Base-by-base conservation (phyloP, 177 flowering plant species). In the Vitis hybrid region DNA sequence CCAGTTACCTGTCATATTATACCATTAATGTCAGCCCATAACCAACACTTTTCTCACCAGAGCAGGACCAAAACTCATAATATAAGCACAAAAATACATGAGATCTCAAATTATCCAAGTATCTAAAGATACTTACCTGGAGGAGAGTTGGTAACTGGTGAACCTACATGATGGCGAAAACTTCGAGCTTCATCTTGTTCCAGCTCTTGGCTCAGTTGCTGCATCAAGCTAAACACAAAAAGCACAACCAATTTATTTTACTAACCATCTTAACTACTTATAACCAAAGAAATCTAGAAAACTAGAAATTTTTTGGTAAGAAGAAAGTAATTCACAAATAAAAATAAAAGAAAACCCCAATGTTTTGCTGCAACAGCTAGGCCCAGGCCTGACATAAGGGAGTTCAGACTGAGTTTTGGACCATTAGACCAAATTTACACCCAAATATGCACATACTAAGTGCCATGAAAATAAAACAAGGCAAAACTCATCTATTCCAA, bases 1-100 rank as follows among this genome's bases (percentile, higher is more conserved):
- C 99, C 99, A 94, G 79, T 74, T 85, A 75, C 96, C 98, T 92
- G 85, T 68, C 74, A 84, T 18, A n/a, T 71, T 18, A 51, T 52
- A n/a, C 63, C 52, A 69, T 24, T 20, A 65, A 67, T 28, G 28
- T 64, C 51, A 70, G 70, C 33, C 64, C 20, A 68, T 31, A 57
- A 77, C 38, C 63, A 63, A n/a, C 6, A 50, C 58, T 68, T 17
- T 38, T 13, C 53, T 47, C 73, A 49, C 2, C 33, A 5, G 44
- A 52, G 51, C 51, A 67, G 10, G 55, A 60, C 47, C 20, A 24
- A 11, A 62, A 38, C 15, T 11, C 8, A 64, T 19, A 44, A 11
- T 17, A 61, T 5, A 24, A 19, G 18, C 19, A 13, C 5, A 62
- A 66, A 71, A 31, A 20, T 64, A 51, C 11, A 9, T 66, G 55